Conservation (phyloP, 192 early-diverging fungal species). For the Fimicolochytrium jonesii region DNA sequence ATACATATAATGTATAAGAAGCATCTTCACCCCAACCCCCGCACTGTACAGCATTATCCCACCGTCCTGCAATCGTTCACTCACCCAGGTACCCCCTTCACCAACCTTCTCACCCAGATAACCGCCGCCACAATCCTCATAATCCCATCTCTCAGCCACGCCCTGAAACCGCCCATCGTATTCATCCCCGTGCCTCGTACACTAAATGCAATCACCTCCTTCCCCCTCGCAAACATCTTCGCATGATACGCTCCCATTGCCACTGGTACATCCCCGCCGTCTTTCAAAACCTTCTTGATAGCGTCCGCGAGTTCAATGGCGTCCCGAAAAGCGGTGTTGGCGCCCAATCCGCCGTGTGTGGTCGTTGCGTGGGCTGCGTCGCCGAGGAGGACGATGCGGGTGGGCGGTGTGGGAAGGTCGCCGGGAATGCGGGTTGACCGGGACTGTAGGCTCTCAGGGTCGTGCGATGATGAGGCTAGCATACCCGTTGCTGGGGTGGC, state of each 20-base stretch:
- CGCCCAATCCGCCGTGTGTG: constrained; percentile 17
- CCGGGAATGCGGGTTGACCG: neutral
- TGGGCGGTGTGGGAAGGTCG: neutral
- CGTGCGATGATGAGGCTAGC: no score
- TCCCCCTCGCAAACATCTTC: constrained; percentile 1
- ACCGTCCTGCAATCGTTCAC: no score
- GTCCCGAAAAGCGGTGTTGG: constrained; percentile 26
- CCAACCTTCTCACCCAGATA: neutral
- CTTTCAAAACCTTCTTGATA: neutral
- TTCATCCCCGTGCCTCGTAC: neutral
- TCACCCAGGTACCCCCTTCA: no score
- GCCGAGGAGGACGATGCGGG: constrained; percentile 3
- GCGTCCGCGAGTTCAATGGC: constrained; percentile 13
- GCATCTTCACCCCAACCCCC: no score
- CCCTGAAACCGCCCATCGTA: neutral
- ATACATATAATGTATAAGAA: no score
- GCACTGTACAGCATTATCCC: no score
- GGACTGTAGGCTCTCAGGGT: neutral
- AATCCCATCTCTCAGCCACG: neutral
- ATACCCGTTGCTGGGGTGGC: no score
- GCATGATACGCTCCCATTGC: neutral
- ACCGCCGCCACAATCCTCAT: neutral
- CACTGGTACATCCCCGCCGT: neutral
- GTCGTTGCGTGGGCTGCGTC: constrained; percentile 25
- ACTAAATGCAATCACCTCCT: neutral